Evolutionary conservation across 169 alveolate genomes (phyloP).

Genomic region (Cryptosporidium baileyi): DNA sequence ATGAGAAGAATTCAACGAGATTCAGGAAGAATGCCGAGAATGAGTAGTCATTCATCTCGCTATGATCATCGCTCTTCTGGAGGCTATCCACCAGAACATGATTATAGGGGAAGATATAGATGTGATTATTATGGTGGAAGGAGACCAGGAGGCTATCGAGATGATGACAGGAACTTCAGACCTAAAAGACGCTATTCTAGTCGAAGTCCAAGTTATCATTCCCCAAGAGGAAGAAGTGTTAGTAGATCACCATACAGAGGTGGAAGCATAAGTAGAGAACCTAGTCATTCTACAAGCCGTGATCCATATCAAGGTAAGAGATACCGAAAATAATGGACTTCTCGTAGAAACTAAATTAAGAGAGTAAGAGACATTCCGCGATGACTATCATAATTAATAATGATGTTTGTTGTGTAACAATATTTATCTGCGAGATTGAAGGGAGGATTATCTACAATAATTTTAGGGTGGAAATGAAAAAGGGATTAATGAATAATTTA

Average conservation of each 20-base stretch:
- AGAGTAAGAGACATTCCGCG: no score
- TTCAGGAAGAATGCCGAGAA: slow-evolving; percentile 36
- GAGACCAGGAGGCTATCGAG: slow-evolving; percentile 40
- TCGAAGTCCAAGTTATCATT: slow-evolving; percentile 37
- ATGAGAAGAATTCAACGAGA: slow-evolving; percentile 77
- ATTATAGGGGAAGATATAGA: slow-evolving; percentile 40
- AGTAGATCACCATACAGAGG: slow-evolving; percentile 65
- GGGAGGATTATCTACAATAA: no score
- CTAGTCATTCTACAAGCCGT: slow-evolving; percentile 37
- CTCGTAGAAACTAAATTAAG: neutral
- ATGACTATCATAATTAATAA: no score
- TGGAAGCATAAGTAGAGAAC: slow-evolving; percentile 39
- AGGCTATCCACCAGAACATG: slow-evolving; percentile 26
- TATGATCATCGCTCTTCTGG: slow-evolving; percentile 33
- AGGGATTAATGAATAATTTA: no score
- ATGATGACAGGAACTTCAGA: slow-evolving; percentile 41
- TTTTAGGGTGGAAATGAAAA: no score
- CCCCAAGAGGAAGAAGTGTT: slow-evolving; percentile 58
- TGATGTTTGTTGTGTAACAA: no score
- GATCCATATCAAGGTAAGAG: slow-evolving; percentile 61
- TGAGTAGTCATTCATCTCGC: neutral
- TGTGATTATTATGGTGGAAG: slow-evolving; percentile 29
- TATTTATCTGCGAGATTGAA: no score
- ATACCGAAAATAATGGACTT: slow-evolving; percentile 23
- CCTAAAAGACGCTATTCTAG: slow-evolving; percentile 32